Conservation (phyloP, 2,329 filamentous ascomycete species). For the Incumbomyces lentus region DNA sequence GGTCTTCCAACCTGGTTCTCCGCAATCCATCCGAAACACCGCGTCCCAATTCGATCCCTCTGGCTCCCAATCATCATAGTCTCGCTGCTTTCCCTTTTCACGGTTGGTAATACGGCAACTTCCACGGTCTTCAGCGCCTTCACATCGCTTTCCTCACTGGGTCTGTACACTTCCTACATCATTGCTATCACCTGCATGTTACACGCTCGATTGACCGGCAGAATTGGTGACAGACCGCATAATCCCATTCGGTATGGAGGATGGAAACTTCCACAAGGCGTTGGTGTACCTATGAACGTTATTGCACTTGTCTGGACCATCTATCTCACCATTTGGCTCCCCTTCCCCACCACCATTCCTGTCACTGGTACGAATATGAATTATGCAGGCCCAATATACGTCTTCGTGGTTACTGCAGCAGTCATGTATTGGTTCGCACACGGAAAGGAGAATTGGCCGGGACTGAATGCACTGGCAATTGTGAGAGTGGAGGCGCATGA, state of each 20-base stretch:
- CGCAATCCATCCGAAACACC: slow-evolving; percentile 25
- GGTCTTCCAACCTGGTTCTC: slow-evolving; percentile 31
- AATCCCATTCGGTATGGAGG: slow-evolving; percentile 5
- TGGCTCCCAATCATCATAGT: slow-evolving; percentile 28
- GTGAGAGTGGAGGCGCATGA: no score
- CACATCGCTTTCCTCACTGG: slow-evolving; percentile 29
- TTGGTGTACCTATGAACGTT: slow-evolving; percentile 26
- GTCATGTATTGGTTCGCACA: slow-evolving; percentile 15
- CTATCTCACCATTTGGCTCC: slow-evolving; percentile 25
- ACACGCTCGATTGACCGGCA: slow-evolving; percentile 20
- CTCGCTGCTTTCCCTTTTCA: slow-evolving; percentile 29
- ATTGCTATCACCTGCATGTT: slow-evolving; percentile 27
- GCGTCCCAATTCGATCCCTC: slow-evolving; percentile 31
- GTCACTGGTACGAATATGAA: slow-evolving; percentile 31
- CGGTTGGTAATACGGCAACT: slow-evolving; percentile 30
- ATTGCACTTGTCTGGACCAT: slow-evolving; percentile 27
- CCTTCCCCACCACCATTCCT: slow-evolving; percentile 27
- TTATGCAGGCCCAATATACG: slow-evolving; percentile 28
- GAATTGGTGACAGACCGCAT: slow-evolving; percentile 22
- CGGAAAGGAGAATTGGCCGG: slow-evolving; percentile 12
- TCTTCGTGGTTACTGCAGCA: slow-evolving; percentile 14
- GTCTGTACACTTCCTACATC: slow-evolving; percentile 31
- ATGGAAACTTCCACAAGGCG: slow-evolving; percentile 25
- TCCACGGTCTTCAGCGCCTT: slow-evolving; percentile 32
- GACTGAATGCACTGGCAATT: no score